phyloP scores from a whole-genome alignment of 2,329 filamentous ascomycete genomes.

The Claviceps quebecensis region DNA sequence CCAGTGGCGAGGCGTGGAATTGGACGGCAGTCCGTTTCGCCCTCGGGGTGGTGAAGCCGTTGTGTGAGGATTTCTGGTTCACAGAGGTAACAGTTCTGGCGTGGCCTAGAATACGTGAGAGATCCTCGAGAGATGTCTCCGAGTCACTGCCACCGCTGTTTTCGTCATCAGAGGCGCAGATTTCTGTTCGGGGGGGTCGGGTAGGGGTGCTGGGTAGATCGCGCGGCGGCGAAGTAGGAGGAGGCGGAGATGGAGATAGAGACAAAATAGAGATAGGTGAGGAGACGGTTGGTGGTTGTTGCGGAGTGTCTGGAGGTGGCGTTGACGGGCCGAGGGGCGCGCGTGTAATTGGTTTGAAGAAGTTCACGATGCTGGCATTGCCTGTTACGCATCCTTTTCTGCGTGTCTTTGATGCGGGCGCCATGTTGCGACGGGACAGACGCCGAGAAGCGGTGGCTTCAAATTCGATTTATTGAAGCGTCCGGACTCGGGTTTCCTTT shows the following conservation, averaged over 20 bases:
- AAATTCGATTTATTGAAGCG: not conserved
- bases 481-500: not conserved
- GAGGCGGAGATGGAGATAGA: constrained; percentile 11
- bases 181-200: constrained; percentile 24
- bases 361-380: constrained; percentile 22
- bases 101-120: constrained; percentile 23
- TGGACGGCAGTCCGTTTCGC: constrained; percentile 31
- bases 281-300: constrained; percentile 1
- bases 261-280: constrained; percentile 8
- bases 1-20: constrained; percentile 32
- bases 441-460: not conserved
- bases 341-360: constrained; percentile 21
- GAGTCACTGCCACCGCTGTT: constrained; percentile 39
- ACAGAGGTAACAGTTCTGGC: constrained; percentile 5
- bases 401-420: constrained; percentile 13
- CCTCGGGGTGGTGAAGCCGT: constrained; percentile 27
- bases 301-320: not conserved
- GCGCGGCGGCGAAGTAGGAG: constrained; percentile 12
- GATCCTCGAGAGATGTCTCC: constrained; percentile 42
- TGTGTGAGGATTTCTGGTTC: constrained; percentile 5
- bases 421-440: not conserved
- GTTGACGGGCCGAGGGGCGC: constrained; percentile 6
- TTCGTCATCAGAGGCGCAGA: constrained; percentile 62
- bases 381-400: constrained; percentile 4
- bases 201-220: constrained; percentile 15